Percentiles rank a stretch among this genome's conserved stretches.
phyloP scores from a whole-genome alignment of 805 yeast genomes.

The Candida sonorensis region DNA sequence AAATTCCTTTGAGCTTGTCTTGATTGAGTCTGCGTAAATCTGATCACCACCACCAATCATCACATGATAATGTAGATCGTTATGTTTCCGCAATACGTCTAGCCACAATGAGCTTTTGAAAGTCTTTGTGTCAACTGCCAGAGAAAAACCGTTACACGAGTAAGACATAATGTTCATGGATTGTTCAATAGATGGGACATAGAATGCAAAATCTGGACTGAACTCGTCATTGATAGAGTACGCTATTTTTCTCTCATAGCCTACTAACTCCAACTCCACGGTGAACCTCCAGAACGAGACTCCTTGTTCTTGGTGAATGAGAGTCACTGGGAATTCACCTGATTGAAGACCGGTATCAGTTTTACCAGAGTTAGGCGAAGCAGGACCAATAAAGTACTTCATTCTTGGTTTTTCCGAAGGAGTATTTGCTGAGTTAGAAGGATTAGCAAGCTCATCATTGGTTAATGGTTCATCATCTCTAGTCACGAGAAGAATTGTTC shows the following conservation, averaged over 20 bases:
- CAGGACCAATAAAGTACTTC: slow-evolving; percentile 31
- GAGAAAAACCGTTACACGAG: slow-evolving; percentile 89
- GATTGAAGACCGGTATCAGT: slow-evolving; percentile 4
- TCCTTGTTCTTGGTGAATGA: slow-evolving; percentile 37
- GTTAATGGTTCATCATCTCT: slow-evolving; percentile 35
- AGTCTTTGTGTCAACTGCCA: slow-evolving; percentile 55
- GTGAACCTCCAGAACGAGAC: slow-evolving; percentile 61
- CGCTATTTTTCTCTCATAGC: slow-evolving; percentile 52
- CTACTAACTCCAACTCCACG: slow-evolving; percentile 41
- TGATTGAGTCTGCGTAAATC: slow-evolving; percentile 80
- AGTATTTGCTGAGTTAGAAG: no score
- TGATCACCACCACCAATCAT: slow-evolving; percentile 99
- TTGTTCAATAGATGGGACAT: slow-evolving; percentile 53
- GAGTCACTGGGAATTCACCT: slow-evolving; percentile 43
- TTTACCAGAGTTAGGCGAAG: slow-evolving; percentile 10
- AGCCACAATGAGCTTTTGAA: slow-evolving; percentile 81
- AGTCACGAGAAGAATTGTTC: slow-evolving; percentile 59
- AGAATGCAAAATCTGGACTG: slow-evolving; percentile 48
- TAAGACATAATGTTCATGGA: slow-evolving; percentile 78
- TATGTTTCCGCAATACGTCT: slow-evolving; percentile 71
- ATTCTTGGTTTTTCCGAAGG: slow-evolving; percentile 20
- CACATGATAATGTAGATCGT: slow-evolving; percentile 64
- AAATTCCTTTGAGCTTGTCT: slow-evolving; percentile 46
- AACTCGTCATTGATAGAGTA: slow-evolving; percentile 50
- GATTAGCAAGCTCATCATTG: no score